phyloP scores from a whole-genome alignment of 1,139 yeast genomes.

The Candida albicans region DNA sequence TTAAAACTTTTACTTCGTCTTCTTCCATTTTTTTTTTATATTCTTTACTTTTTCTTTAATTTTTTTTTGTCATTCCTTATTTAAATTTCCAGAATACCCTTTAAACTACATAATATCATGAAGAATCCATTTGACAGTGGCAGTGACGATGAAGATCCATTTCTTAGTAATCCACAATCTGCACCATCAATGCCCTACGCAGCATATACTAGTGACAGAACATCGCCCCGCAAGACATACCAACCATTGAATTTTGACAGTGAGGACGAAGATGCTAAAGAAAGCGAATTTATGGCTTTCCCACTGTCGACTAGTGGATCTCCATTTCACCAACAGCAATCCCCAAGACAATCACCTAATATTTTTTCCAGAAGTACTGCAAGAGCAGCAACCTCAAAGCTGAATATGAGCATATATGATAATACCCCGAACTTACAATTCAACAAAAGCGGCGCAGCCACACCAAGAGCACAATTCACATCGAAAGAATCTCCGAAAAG shows the following conservation, averaged over 20 bases:
- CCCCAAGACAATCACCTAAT: slow-evolving; percentile 23
- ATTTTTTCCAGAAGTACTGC: slow-evolving; percentile 55
- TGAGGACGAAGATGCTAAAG: slow-evolving; percentile 23
- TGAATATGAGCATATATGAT: slow-evolving; percentile 4
- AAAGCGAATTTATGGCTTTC: slow-evolving; percentile 26
- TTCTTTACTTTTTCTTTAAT: not conserved
- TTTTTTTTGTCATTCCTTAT: not conserved
- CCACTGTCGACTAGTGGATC: slow-evolving; percentile 22
- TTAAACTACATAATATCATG: not conserved
- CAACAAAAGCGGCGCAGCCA: slow-evolving; percentile 14
- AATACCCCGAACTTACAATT: slow-evolving; percentile 12
- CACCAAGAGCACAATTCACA: slow-evolving; percentile 58
- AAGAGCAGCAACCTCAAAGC: slow-evolving; percentile 13
- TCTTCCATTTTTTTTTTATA: not conserved
- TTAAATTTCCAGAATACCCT: not conserved
- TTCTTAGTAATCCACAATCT: slow-evolving; percentile 21
- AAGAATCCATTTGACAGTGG: slow-evolving; percentile 29
- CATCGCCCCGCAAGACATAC: slow-evolving; percentile 38
- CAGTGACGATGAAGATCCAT: slow-evolving; percentile 28
- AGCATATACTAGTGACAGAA: slow-evolving; percentile 42
- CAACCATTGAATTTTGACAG: slow-evolving; percentile 26
- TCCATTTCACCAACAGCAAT: slow-evolving; percentile 12
- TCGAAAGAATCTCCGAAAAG: slow-evolving; percentile 68
- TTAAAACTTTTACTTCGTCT: not conserved
- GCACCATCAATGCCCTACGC: slow-evolving; percentile 37